Conservation (phyloP, 192 early-diverging fungal species). For the Chytriomyces sp. region DNA sequence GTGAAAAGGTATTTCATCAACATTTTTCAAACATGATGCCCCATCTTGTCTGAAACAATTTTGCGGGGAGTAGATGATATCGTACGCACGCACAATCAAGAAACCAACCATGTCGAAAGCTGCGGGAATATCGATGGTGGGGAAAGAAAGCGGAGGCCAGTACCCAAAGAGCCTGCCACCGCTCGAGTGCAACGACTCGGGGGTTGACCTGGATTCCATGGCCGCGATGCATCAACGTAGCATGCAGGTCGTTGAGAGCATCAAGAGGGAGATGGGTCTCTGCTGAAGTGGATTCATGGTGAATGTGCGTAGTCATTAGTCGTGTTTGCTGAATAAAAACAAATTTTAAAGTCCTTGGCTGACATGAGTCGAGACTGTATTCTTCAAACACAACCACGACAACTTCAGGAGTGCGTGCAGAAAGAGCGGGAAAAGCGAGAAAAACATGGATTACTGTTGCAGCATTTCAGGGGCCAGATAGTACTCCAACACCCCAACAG, state of each 20-base stretch:
- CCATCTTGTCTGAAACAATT: not conserved
- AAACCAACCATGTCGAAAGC: conserved; percentile 17
- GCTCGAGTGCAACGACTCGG: conserved; percentile 12
- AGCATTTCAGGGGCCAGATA: conserved; percentile 27
- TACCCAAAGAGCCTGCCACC: too few relatives aligned
- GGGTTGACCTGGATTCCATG: conserved; percentile 10
- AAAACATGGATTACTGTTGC: too few relatives aligned
- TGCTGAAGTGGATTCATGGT: conserved; percentile 8
- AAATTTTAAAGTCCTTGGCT: too few relatives aligned
- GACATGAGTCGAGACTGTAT: too few relatives aligned
- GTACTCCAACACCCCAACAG: conserved; percentile 37
- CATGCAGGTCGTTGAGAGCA: conserved; percentile 25
- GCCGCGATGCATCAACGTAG: conserved; percentile 1
- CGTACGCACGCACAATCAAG: conserved; percentile 21
- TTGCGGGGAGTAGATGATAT: conserved; percentile 8
- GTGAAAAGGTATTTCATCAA: conserved; percentile 1
- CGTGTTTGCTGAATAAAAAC: too few relatives aligned
- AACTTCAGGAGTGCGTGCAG: too few relatives aligned
- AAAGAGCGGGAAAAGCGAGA: too few relatives aligned
- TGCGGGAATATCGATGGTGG: conserved; percentile 14
- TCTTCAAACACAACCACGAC: too few relatives aligned
- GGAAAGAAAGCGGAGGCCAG: not conserved
- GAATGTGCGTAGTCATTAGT: too few relatives aligned
- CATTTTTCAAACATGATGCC: not conserved
- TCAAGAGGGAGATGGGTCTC: conserved; percentile 27